These are phyloP conservation scores for Myxozyma vanderwaltii DNA, from an alignment of 805 yeast genomes.

Conservation along the genomic window DNA sequence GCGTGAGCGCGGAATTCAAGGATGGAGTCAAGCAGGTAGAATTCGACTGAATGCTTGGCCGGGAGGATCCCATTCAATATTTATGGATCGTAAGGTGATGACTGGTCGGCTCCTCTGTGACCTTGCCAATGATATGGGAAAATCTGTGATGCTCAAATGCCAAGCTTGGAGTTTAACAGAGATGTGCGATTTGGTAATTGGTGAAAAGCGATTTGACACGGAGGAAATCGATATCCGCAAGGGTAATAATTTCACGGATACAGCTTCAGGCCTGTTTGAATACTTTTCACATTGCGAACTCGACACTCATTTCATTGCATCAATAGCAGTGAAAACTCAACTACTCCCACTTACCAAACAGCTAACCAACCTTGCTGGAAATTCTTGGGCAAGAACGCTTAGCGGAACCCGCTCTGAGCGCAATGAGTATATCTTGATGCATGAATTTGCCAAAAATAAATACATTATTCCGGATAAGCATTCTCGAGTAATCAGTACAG, in stretches of 20 bases:
- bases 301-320: slow-evolving; percentile 71
- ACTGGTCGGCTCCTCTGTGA: slow-evolving; percentile 91
- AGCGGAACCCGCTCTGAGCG: slow-evolving; percentile 96
- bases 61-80: slow-evolving; percentile 61
- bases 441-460: slow-evolving; percentile 79
- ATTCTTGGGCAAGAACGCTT: slow-evolving; percentile 93
- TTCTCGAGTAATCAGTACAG: slow-evolving; percentile 1
- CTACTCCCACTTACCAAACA: slow-evolving; percentile 87
- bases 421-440: slow-evolving; percentile 88
- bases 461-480: slow-evolving; percentile 84
- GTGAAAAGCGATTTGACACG: slow-evolving; percentile 66
- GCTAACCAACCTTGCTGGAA: slow-evolving; percentile 90
- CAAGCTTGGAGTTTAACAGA: slow-evolving; percentile 93
- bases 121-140: slow-evolving; percentile 92
- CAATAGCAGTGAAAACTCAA: slow-evolving; percentile 79
- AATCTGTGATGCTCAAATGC: slow-evolving; percentile 85
- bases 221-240: slow-evolving; percentile 65
- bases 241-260: slow-evolving; percentile 53
- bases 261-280: slow-evolving; percentile 65
- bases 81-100: slow-evolving; percentile 66
- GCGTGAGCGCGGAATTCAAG: slow-evolving; percentile 68
- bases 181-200: slow-evolving; percentile 82
- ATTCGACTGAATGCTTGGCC: slow-evolving; percentile 74
- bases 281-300: slow-evolving; percentile 68
- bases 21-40: slow-evolving; percentile 85